These are phyloP conservation scores for Pseudohalonectria lignicola DNA, from an alignment of 2,329 filamentous ascomycete species.

Conservation along the genomic window DNA sequence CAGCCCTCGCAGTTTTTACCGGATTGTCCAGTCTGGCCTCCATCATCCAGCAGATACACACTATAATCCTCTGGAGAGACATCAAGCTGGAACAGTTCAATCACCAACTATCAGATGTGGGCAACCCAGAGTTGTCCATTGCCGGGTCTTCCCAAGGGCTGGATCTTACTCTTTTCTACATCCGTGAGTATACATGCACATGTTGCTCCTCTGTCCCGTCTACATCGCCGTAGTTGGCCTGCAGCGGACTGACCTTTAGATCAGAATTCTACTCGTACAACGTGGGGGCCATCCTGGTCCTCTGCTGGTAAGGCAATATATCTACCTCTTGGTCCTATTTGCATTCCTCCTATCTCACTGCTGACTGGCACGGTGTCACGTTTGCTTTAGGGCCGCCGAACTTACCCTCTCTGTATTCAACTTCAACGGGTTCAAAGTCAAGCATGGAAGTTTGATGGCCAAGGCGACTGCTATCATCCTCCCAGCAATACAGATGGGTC, in stretches of 20 bases:
- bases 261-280: slow-evolving; percentile 39
- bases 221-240: no score
- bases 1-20: slow-evolving; percentile 24
- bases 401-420: slow-evolving; percentile 23
- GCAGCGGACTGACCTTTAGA: slow-evolving; percentile 14
- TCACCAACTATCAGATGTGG: slow-evolving; percentile 19
- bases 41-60: slow-evolving; percentile 30
- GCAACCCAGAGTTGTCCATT: slow-evolving; percentile 28
- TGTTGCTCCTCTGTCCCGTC: accelerated
- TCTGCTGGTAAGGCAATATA: slow-evolving; percentile 28
- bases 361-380: no score
- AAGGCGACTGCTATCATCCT: slow-evolving; percentile 24
- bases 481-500: slow-evolving; percentile 20
- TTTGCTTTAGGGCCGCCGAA: slow-evolving; percentile 25
- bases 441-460: slow-evolving; percentile 14
- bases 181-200: slow-evolving; percentile 23
- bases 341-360: no score
- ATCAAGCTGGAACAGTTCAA: slow-evolving; percentile 26
- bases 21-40: slow-evolving; percentile 24
- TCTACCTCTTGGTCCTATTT: no score
- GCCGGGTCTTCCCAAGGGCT: slow-evolving; percentile 26
- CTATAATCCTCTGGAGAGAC: slow-evolving; percentile 24
- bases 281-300: slow-evolving; percentile 31
- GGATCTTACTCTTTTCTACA: slow-evolving; percentile 33
- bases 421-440: slow-evolving; percentile 12